These are phyloP conservation scores for Parietaria judaica DNA, from an alignment of 306 rosid genomes.

Conservation along the genomic window DNA sequence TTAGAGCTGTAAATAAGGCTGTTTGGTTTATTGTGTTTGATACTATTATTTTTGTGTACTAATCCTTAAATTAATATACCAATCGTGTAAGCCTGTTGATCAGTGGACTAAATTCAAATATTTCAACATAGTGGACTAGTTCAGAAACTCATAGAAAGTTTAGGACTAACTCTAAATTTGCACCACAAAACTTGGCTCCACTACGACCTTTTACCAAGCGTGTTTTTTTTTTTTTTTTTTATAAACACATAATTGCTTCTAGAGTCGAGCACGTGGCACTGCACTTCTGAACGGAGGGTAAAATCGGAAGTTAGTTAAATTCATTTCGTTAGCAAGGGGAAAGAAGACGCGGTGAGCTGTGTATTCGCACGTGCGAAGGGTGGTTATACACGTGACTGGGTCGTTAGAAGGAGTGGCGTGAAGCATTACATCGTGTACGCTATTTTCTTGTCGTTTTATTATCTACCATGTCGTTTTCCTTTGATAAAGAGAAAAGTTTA, in stretches of 20 bases:
- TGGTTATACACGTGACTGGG: neutral
- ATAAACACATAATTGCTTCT: neutral
- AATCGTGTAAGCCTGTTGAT: too few relatives aligned
- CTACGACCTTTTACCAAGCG: neutral
- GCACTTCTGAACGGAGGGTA: neutral
- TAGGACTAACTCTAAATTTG: neutral
- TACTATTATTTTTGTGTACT: too few relatives aligned
- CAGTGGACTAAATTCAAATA: too few relatives aligned
- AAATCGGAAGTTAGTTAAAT: neutral
- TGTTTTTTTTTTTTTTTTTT: neutral
- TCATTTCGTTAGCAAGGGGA: neutral
- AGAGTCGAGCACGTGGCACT: neutral
- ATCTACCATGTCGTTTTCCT: neutral
- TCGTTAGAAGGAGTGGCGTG: neutral
- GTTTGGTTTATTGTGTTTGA: too few relatives aligned
- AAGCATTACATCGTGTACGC: neutral
- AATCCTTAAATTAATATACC: too few relatives aligned
- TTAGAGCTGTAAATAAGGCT: too few relatives aligned
- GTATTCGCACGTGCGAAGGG: neutral
- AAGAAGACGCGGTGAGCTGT: neutral
- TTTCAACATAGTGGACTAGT: too few relatives aligned
- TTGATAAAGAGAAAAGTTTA: neutral
- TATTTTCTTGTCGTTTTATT: slow-evolving; percentile 13
- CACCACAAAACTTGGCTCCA: neutral
- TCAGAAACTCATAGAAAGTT: too few relatives aligned